Evolutionary conservation across 108 stramenopile genomes (phyloP).

Genomic region (Skeletonema potamos): DNA sequence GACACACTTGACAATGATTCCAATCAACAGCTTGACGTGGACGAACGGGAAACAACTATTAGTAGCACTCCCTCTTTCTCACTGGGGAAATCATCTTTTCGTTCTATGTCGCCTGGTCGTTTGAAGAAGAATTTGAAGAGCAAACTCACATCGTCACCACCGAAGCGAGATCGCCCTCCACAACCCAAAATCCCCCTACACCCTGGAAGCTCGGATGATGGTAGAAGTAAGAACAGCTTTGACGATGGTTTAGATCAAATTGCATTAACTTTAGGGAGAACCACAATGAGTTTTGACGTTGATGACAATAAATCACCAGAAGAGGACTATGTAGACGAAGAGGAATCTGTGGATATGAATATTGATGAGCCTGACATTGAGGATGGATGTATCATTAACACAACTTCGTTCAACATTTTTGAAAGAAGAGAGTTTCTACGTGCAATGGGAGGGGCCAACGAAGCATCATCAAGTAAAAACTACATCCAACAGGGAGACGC

Average conservation of each 20-base stretch:
- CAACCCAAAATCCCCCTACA: background rate
- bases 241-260: conserved; percentile 14
- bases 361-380: conserved; percentile 15
- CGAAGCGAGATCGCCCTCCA: background rate
- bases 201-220: background rate
- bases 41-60: background rate
- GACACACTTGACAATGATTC: background rate
- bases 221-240: background rate
- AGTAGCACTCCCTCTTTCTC: conserved; percentile 3
- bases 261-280: conserved; percentile 7
- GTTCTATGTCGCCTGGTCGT: conserved; percentile 19
- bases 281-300: conserved; percentile 41
- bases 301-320: background rate
- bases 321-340: background rate
- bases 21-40: background rate
- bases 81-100: conserved; percentile 3
- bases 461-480: conserved; percentile 28
- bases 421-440: conserved; percentile 32
- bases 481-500: conserved; percentile 45
- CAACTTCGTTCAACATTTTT: conserved; percentile 23
- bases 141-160: conserved; percentile 7
- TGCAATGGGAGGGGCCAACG: conserved; percentile 47
- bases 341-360: background rate
- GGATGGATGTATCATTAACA: conserved; percentile 22
- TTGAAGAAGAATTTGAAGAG: conserved; percentile 25